Percentiles rank a stretch among this genome's conserved stretches.
Conservation (phyloP, 2,329 filamentous ascomycete species). For the Macroventuria anomochaeta region DNA sequence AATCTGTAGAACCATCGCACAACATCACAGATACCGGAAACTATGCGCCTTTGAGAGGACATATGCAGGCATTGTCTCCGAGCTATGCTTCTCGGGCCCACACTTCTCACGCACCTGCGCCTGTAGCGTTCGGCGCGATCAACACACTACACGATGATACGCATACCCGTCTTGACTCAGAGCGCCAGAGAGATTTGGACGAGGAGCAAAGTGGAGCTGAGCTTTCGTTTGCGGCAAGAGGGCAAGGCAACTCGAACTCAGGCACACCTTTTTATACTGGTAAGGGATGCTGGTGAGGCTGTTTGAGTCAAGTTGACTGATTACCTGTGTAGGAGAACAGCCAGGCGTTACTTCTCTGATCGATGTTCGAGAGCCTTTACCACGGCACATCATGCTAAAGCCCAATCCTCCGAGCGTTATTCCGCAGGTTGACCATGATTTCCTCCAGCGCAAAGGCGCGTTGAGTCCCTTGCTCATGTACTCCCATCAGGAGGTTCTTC, state of each 20-base stretch:
- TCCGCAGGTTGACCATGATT: conserved; percentile 6
- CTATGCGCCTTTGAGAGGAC: neutral
- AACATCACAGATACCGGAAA: too few species aligned
- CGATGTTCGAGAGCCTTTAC: conserved; percentile 5
- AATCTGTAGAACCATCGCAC: neutral
- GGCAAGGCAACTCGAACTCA: conserved; percentile 1
- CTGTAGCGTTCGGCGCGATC: neutral
- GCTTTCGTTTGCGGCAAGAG: conserved; percentile 7
- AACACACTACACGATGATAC: neutral
- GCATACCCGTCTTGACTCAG: neutral
- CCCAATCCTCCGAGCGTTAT: neutral
- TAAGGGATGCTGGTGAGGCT: neutral
- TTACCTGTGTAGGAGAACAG: conserved; percentile 2
- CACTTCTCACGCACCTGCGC: neutral
- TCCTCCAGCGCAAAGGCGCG: conserved; percentile 9
- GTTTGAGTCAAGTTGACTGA: neutral
- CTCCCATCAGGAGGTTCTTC: conserved; percentile 8
- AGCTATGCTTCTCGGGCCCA: neutral
- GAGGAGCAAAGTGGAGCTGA: conserved; percentile 18
- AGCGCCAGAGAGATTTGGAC: conserved; percentile 11
- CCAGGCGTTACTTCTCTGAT: conserved; percentile 12
- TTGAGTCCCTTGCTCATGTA: neutral
- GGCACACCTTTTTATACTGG: conserved; percentile 16
- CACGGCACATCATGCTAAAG: conserved; percentile 10
- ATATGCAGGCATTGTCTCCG: neutral